Evolutionary conservation across 805 yeast genomes (phyloP).

Genomic region (Lipomyces spencermartinsiae): DNA sequence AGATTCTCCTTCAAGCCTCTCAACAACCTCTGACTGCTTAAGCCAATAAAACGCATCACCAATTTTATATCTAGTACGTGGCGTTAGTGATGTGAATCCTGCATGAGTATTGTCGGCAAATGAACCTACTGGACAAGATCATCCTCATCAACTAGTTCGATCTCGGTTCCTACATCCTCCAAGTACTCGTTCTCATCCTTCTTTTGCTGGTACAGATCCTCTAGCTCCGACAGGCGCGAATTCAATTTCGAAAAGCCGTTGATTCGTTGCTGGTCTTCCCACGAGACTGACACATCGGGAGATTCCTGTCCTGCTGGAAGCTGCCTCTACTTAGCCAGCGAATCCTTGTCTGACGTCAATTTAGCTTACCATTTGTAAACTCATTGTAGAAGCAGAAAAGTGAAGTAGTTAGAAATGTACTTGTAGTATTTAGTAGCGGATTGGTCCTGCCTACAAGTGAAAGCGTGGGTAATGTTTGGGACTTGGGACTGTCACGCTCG

Average conservation of each 20-base stretch:
- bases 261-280: slow-evolving; percentile 89
- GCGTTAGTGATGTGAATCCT: neutral
- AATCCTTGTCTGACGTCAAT: neutral
- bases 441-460: neutral
- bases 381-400: slow-evolving; percentile 14
- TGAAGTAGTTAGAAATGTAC: neutral
- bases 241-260: slow-evolving; percentile 87
- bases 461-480: neutral
- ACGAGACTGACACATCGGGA: slow-evolving; percentile 59
- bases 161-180: slow-evolving; percentile 83
- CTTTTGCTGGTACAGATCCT: slow-evolving; percentile 55
- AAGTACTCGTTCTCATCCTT: slow-evolving; percentile 81
- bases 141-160: slow-evolving; percentile 78
- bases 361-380: slow-evolving; percentile 31
- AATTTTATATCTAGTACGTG: slow-evolving; percentile 59
- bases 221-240: slow-evolving; percentile 66
- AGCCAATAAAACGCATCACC: slow-evolving; percentile 81
- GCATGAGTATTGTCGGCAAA: neutral
- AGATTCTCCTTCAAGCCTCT: slow-evolving; percentile 67
- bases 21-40: slow-evolving; percentile 69
- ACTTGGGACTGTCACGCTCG: too few relatives aligned
- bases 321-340: slow-evolving; percentile 6
- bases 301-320: slow-evolving; percentile 36
- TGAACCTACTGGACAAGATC: slow-evolving; percentile 46
- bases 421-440: neutral